Base-by-base conservation (phyloP, 164 flowering plant species). In the Tinospora cordifolia region DNA sequence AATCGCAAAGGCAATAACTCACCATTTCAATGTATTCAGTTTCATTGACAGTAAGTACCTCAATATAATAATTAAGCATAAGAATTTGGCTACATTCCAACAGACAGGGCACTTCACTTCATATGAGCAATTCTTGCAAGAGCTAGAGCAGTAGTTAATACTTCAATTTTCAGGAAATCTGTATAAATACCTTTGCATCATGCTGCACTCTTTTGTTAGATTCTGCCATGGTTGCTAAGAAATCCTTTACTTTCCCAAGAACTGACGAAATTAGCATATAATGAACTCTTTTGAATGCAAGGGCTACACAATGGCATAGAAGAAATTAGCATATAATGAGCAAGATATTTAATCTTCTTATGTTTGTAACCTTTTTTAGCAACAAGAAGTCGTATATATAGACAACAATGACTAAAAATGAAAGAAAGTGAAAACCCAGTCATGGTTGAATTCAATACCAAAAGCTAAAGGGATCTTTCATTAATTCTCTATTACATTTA, bases 21-120 rank as follows among this genome's bases (percentile, higher is more conserved):
- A 90, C 97, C 98, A 93, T 85, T 85, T 93, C 93, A 60, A 93
- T 89, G 49, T 82, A 83, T 80, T 87, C 79, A 22, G 86, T 82
- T 79, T 90, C 95, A 66, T 85, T 81, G 67, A 92, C 95, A 0
- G 77, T 84, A 9, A 93, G 87, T 59, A 67, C 89, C 78, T 93
- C 97, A 63, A 93, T 88, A 66, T 91, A 90, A 79, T 77, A n/a
- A n/a, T n/a, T n/a, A 87, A 1, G 78, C 84, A 19, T 49, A 49
- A 70, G 88, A 69, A 64, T 84, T 83, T n/a, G 81, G 83, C 93
- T 90, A 54, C 65, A 74, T 34, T 44, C 58, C 36, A 54, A 47
- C 12, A 24, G 49, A n/a, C 24, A 22, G 26, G 36, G 3, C 58
- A 38, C 67, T 19, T 60, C 49, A 24, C 2, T 22, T 24, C 19